These are phyloP conservation scores for Boletus tomentosulus DNA, from an alignment of 768 basidiomycete species.

Conservation along the genomic window DNA sequence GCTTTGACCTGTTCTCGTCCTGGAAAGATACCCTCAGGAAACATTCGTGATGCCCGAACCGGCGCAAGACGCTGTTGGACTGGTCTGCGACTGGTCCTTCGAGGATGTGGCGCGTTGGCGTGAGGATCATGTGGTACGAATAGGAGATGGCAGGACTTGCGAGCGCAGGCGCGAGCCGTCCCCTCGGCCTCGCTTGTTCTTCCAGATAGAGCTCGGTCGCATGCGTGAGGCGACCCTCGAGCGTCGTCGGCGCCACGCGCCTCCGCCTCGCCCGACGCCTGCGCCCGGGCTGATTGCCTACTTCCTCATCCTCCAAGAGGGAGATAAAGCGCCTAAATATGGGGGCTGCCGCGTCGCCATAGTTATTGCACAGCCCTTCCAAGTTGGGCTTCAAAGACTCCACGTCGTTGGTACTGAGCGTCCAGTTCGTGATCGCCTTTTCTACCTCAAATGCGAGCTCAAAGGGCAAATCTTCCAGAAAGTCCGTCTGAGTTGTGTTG, in stretches of 20 bases:
- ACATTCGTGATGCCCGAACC: constrained; percentile 36
- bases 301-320: constrained; percentile 16
- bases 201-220: constrained; percentile 18
- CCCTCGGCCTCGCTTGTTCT: constrained; percentile 23
- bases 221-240: constrained; percentile 11
- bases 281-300: background rate
- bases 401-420: constrained; percentile 23
- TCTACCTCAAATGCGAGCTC: constrained; percentile 37
- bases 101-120: constrained; percentile 36
- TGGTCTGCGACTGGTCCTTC: constrained; percentile 39
- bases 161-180: constrained; percentile 22
- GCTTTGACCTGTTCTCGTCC: constrained; percentile 41
- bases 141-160: constrained; percentile 23
- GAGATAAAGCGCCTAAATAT: constrained; percentile 24
- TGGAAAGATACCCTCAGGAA: constrained; percentile 48
- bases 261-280: background rate
- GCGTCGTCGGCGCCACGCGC: constrained; percentile 2
- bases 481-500: constrained; percentile 4
- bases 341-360: constrained; percentile 14
- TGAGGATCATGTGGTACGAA: constrained; percentile 37
- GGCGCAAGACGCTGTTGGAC: constrained; percentile 36
- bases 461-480: constrained; percentile 29
- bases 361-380: constrained; percentile 12
- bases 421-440: constrained; percentile 31
- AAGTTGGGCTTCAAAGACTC: constrained; percentile 19